Evolutionary conservation across 192 early-diverging fungal genomes (phyloP), one percentile per base, ranked within the genome.

Genomic region (Dissophora globulifera): DNA sequence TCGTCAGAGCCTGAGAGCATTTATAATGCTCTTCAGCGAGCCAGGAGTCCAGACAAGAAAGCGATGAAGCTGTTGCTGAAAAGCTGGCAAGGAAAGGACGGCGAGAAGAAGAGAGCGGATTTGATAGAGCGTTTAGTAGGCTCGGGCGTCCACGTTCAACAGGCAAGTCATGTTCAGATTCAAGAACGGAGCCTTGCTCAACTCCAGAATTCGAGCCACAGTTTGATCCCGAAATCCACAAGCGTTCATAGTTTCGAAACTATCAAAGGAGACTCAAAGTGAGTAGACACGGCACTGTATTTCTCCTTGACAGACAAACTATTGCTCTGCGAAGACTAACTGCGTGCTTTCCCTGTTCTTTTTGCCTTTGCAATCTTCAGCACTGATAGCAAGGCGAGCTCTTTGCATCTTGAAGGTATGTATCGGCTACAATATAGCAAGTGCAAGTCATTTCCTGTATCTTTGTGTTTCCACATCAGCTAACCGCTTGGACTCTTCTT

Each of bases 41-140:
- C 72, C 5, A 49, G 50, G 3, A 56, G 63, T 12, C 43, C 62
- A 7, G 72, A 76, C 23, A 66, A 76, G 35, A 76, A 76, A 58
- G 38, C 50, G 22, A 67, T 62, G 45, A 66, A 62, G 38, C 8
- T 52, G 8, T n/a, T 76, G 22, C 40, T 76, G 4, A 76, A 62
- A 46, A 61, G 52, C 26, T 76, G 72, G 62, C 72, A 67, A 25
- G 62, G 63, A 22, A 61, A 60, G 43, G 64, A 76, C 11, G 72
- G 72, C 4, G 72, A 76, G 20, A 54, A 29, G 22, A 53, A 43
- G 51, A 35, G 72, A 30, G 23, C 26, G 5, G 72, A 76, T 8
- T 43, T 75, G 46, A 50, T 38, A 23, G 50, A 60, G 12, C 48
- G 50, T 7, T 1, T 52, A 10, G 30, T 17, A 2, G 13, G 13